Evolutionary conservation across 768 basidiomycete species (phyloP).

Genomic region (Sarcodon sp.): DNA sequence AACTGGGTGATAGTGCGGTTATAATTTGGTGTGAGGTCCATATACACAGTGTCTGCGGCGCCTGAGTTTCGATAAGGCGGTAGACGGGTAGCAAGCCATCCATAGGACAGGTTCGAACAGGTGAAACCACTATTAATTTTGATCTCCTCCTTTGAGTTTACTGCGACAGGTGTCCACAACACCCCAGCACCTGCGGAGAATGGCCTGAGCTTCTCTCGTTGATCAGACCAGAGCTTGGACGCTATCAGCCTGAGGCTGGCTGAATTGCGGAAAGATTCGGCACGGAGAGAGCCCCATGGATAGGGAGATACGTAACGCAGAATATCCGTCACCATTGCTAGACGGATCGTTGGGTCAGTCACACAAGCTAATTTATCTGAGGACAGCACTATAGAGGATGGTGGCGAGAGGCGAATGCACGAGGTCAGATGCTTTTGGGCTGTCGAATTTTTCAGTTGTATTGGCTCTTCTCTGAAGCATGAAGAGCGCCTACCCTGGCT

Average conservation of each 20-base stretch:
- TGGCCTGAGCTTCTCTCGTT: slow-evolving; percentile 12
- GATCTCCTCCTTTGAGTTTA: slow-evolving; percentile 11
- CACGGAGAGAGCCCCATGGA: slow-evolving; percentile 62
- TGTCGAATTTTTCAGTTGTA: neutral
- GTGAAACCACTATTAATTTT: neutral
- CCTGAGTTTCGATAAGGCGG: slow-evolving; percentile 22
- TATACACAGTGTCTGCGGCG: slow-evolving; percentile 15
- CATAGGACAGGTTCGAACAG: slow-evolving; percentile 18
- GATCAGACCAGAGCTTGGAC: slow-evolving; percentile 31
- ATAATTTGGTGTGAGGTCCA: slow-evolving; percentile 26
- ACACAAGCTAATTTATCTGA: slow-evolving; percentile 3
- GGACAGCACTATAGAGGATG: slow-evolving; percentile 18
- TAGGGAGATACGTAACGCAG: slow-evolving; percentile 61
- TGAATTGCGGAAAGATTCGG: slow-evolving; percentile 44
- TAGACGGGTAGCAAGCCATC: slow-evolving; percentile 53
- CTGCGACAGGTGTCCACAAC: slow-evolving; percentile 43
- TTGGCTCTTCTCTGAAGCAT: slow-evolving; percentile 1
- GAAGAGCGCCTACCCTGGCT: slow-evolving; percentile 22
- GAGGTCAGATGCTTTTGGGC: slow-evolving; percentile 8
- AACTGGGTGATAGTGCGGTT: slow-evolving; percentile 9
- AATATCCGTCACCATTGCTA: slow-evolving; percentile 23
- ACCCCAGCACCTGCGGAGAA: slow-evolving; percentile 54
- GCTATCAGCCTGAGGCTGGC: slow-evolving; percentile 34
- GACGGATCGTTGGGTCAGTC: slow-evolving; percentile 8
- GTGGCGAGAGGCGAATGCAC: slow-evolving; percentile 7